Evolutionary conservation across 2,329 filamentous ascomycete species (phyloP), one percentile per base, ranked within the genome.

Genomic region (Clonostachys solani): DNA sequence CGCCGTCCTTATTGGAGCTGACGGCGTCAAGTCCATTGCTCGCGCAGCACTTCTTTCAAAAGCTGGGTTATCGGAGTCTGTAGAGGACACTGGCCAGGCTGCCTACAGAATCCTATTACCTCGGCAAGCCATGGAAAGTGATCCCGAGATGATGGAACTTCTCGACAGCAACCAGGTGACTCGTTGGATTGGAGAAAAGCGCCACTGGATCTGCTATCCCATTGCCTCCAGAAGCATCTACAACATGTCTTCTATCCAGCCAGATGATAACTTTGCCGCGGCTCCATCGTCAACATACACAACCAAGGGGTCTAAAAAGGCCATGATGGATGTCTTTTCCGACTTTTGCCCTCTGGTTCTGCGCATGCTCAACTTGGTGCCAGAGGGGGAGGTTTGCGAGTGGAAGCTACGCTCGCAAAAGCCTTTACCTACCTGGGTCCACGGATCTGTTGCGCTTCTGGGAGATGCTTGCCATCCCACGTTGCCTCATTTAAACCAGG

Each of bases 21-120:
- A 83, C 57, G 79, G 79, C 37, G 73, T 82, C 60, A 82, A 81
- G 63, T 78, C 72, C 38, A 52, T 60, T 9, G 67, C 71, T 17
- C 72, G 78, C 33, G 66, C 71, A 8, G 66, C 75, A 36, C 73
- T 89, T 63, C 73, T 88, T 8, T 64, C 68, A 23, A 64, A 71
- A 18, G 64, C 81, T 1, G 71, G 75, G 41, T 68, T 74, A 50
- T 63, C 68, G 6, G 9, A 16, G 15, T 5, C 23, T 12, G 33
- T 37, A 13, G 71, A 81, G 49, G 84, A 89, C 50, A 89, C 87
- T 0, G 81, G 85, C 5, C 85, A 91, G 66, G 87, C 88, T 1
- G 86, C 86, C 4, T 92, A 92, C 69, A 80, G 87, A 12, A 88
- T 92, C 64, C 86, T 92, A 80, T 74, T 92, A 16, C 79, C 77